phyloP scores from a whole-genome alignment of 2,329 filamentous ascomycete species.

The Chaetomium strumarium region DNA sequence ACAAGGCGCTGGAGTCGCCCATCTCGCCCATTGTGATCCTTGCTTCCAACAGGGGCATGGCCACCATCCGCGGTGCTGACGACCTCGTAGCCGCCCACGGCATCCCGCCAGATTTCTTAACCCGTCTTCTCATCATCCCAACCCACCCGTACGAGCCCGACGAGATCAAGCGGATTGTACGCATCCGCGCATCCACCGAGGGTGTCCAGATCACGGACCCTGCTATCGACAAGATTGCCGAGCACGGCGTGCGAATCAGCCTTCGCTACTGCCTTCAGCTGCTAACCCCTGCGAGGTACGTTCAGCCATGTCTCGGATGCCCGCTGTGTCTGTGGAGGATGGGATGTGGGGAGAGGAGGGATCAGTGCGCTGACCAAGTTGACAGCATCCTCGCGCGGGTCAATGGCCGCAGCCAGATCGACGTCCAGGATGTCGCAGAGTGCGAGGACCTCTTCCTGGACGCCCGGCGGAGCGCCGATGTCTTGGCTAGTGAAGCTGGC shows the following conservation, averaged over 20 bases:
- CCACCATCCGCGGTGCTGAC: conserved; percentile 81
- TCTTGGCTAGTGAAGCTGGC: conserved; percentile 58
- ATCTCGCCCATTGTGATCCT: conserved; percentile 97
- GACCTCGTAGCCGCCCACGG: conserved; percentile 84
- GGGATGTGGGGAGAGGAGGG: neutral
- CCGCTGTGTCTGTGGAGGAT: conserved; percentile 26
- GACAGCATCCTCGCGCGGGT: conserved; percentile 78
- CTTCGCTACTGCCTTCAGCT: conserved; percentile 90
- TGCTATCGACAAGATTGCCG: conserved; percentile 79
- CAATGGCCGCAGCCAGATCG: conserved; percentile 70
- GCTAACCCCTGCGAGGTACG: conserved; percentile 72
- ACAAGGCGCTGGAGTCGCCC: conserved; percentile 90
- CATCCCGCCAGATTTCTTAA: conserved; percentile 87
- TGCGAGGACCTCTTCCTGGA: conserved; percentile 82
- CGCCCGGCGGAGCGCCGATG: conserved; percentile 67
- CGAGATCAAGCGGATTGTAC: conserved; percentile 90
- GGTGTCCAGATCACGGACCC: conserved; percentile 71
- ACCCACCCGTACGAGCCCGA: conserved; percentile 82
- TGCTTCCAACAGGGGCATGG: conserved; percentile 92
- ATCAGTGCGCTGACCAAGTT: conserved; percentile 3
- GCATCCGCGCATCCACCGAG: conserved; percentile 77
- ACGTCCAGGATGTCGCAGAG: conserved; percentile 70
- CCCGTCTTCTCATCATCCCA: conserved; percentile 90
- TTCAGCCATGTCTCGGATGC: conserved; percentile 22
- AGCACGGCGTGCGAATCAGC: conserved; percentile 83